phyloP scores from a whole-genome alignment of 176 grass and related monocot species.

The Guadua angustifolia region DNA sequence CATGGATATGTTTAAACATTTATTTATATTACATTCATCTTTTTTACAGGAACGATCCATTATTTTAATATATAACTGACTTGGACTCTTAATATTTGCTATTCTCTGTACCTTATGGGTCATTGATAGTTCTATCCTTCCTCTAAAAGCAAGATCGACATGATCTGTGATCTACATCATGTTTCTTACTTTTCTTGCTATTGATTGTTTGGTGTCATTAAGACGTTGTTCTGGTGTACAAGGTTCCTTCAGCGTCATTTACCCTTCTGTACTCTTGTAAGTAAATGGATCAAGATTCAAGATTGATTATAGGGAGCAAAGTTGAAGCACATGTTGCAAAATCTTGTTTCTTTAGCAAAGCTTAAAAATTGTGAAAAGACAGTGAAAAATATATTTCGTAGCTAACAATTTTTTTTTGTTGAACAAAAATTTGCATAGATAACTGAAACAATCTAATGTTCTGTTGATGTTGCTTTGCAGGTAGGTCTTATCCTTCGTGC shows the following conservation, averaged over 20 bases:
- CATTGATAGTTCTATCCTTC: neutral
- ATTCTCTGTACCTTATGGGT: neutral
- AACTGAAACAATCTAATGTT: neutral
- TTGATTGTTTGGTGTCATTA: neutral
- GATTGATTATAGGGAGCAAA: neutral
- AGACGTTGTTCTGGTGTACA: conserved; percentile 1
- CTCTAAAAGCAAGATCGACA: neutral
- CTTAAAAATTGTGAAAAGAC: neutral
- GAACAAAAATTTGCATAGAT: neutral
- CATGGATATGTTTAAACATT: neutral
- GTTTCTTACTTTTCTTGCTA: neutral
- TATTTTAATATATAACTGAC: neutral
- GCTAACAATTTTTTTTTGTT: neutral
- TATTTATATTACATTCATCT: neutral
- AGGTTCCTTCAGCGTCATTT: neutral
- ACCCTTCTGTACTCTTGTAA: neutral
- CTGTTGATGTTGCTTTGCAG: conserved; percentile 49
- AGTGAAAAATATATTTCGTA: neutral
- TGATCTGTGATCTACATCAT: conserved; percentile 18
- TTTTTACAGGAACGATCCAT: neutral
- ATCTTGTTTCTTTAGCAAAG: neutral
- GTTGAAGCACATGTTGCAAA: neutral
- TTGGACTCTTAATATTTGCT: neutral
- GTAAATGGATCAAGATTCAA: conserved; percentile 14
- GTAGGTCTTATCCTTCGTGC: conserved; percentile 76